A percentile compares a stretch with the other conserved stretches of the same genome.
These are phyloP conservation scores for Castanea sativa DNA, from an alignment of 306 rosid species.

Conservation along the genomic window DNA sequence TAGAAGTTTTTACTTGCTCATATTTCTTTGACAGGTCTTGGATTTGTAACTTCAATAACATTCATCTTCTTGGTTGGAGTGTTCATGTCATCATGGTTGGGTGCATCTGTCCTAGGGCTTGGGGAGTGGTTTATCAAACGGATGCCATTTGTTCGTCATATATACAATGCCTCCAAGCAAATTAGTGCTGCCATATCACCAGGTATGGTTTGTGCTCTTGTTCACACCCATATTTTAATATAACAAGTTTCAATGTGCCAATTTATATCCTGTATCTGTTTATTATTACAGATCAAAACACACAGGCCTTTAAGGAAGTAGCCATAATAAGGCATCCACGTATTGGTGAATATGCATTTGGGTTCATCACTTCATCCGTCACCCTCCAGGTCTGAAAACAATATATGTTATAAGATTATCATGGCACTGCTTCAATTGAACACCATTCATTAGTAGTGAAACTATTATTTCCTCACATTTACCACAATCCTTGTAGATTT, in stretches of 20 bases:
- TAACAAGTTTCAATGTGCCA: conserved; percentile 9
- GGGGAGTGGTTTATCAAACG: conserved; percentile 95
- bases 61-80: conserved; percentile 91
- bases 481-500: not conserved
- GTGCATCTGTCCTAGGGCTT: conserved; percentile 84
- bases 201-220: conserved; percentile 43
- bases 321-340: conserved; percentile 95
- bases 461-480: not conserved
- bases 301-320: conserved; percentile 92
- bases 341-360: conserved; percentile 91
- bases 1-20: conserved; percentile 12
- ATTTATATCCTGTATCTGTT: conserved; percentile 4
- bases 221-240: not conserved
- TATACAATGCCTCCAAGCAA: conserved; percentile 92
- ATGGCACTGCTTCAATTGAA: conserved; percentile 1
- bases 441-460: not conserved
- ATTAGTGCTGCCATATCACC: conserved; percentile 93
- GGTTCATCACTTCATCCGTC: conserved; percentile 84
- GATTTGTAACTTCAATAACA: conserved; percentile 79
- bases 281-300: conserved; percentile 67
- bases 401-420: conserved; percentile 1
- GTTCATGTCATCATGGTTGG: conserved; percentile 97
- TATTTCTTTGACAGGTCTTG: conserved; percentile 61
- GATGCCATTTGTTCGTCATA: conserved; percentile 92
- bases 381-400: conserved; percentile 61